phyloP scores from a whole-genome alignment of 75 land plant genomes.

The Pseudotsuga menziesii region DNA sequence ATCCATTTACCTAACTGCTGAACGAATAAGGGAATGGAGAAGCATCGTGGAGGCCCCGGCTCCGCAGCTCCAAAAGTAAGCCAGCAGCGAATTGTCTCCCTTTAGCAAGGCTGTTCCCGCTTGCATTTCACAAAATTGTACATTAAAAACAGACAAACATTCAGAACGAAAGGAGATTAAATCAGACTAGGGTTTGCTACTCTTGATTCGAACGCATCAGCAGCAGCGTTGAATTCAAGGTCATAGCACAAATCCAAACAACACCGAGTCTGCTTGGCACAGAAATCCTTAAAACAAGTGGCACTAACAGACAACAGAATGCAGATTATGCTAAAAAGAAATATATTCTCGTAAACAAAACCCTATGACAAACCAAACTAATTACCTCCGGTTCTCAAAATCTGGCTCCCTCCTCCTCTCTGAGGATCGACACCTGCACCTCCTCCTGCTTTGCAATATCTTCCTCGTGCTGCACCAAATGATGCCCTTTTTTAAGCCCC shows the following conservation, averaged over 20 bases:
- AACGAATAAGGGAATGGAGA: too few relatives aligned
- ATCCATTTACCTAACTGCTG: too few relatives aligned
- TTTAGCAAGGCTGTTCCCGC: slow-evolving; percentile 9
- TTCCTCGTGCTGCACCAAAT: not conserved
- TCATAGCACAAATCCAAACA: not conserved
- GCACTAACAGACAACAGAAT: not conserved
- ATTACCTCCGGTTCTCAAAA: too few relatives aligned
- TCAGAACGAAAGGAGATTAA: too few relatives aligned
- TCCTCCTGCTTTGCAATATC: too few relatives aligned
- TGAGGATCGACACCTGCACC: not conserved
- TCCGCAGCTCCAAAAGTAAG: too few relatives aligned
- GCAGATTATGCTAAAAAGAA: too few relatives aligned
- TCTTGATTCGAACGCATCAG: slow-evolving; percentile 6
- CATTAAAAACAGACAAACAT: too few relatives aligned
- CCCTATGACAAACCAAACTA: too few relatives aligned
- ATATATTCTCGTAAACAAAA: too few relatives aligned
- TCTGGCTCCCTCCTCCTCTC: not conserved
- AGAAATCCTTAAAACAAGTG: not conserved
- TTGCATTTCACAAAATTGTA: not conserved
- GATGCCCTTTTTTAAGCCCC: not conserved
- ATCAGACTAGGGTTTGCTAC: not conserved
- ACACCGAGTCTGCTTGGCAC: not conserved
- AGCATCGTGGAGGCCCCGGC: too few relatives aligned
- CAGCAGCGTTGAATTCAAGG: slow-evolving; percentile 7
- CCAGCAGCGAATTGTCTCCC: not conserved